Evolutionary conservation across 2,329 filamentous ascomycete species (phyloP).

Genomic region (Hortaea werneckii): DNA sequence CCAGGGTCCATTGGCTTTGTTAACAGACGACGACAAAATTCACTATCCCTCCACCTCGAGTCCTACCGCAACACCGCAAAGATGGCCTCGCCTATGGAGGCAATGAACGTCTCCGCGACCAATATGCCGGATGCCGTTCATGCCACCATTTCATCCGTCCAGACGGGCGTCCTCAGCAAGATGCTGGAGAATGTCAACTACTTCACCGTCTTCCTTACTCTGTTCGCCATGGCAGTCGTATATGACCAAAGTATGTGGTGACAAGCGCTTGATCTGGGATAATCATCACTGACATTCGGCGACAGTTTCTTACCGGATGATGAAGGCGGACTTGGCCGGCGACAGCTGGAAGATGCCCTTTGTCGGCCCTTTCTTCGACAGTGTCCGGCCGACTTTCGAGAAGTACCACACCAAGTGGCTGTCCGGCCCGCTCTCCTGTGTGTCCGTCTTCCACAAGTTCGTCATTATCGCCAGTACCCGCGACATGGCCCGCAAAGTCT

Average conservation of each 20-base stretch:
- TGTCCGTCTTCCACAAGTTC: conserved; percentile 99
- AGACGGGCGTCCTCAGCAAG: conserved; percentile 42
- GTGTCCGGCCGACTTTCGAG: conserved; percentile 81
- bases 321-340: conserved; percentile 38
- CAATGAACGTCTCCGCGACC: conserved; percentile 23
- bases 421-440: conserved; percentile 85
- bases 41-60: too few relatives aligned
- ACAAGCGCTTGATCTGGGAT: neutral
- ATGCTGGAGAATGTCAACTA: conserved; percentile 47
- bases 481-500: conserved; percentile 91
- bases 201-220: conserved; percentile 58
- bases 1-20: too few relatives aligned
- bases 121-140: conserved; percentile 35
- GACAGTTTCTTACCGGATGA: conserved; percentile 37
- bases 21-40: too few relatives aligned
- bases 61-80: neutral
- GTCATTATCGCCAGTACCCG: conserved; percentile 93
- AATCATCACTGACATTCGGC: neutral
- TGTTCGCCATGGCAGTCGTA: conserved; percentile 60
- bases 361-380: conserved; percentile 88
- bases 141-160: conserved; percentile 54
- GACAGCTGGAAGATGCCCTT: conserved; percentile 40
- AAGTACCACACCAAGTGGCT: conserved; percentile 89
- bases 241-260: conserved; percentile 77
- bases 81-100: conserved; percentile 24